A percentile compares a stretch with the other conserved stretches of the same genome.
phyloP scores from a whole-genome alignment of 306 rosid species.

The Cucumis melo region DNA sequence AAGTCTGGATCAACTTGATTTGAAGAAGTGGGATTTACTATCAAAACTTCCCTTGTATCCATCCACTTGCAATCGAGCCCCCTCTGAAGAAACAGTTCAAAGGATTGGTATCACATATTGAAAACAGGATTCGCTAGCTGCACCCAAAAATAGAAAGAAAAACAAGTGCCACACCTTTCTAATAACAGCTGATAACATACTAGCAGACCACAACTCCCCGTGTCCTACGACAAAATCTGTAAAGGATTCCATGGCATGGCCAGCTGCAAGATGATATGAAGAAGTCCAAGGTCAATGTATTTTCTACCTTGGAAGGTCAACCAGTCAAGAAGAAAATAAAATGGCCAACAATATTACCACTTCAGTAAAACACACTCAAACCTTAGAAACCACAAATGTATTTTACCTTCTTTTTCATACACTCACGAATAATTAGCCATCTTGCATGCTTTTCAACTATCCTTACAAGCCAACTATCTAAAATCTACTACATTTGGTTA shows the following conservation, averaged over 20 bases:
- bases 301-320: conserved; percentile 7
- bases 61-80: conserved; percentile 86
- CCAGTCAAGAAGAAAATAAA: neutral
- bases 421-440: too few species aligned
- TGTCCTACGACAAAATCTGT: conserved; percentile 94
- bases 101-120: conserved; percentile 1
- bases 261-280: conserved; percentile 54
- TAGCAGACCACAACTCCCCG: conserved; percentile 99
- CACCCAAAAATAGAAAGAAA: neutral
- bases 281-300: conserved; percentile 14
- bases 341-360: neutral
- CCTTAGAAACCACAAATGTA: neutral
- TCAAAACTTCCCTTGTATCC: conserved; percentile 96
- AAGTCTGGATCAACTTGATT: conserved; percentile 97
- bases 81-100: conserved; percentile 32
- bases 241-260: conserved; percentile 96
- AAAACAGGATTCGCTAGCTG: neutral
- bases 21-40: conserved; percentile 74
- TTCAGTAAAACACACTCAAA: neutral
- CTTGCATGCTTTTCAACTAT: neutral
- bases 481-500: neutral
- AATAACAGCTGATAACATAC: conserved; percentile 58
- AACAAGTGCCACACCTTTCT: conserved; percentile 47
- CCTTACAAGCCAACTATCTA: neutral
- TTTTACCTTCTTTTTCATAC: too few species aligned